Conservation (phyloP, 2,329 filamentous ascomycete genomes). For the Aureobasidium sp. region DNA sequence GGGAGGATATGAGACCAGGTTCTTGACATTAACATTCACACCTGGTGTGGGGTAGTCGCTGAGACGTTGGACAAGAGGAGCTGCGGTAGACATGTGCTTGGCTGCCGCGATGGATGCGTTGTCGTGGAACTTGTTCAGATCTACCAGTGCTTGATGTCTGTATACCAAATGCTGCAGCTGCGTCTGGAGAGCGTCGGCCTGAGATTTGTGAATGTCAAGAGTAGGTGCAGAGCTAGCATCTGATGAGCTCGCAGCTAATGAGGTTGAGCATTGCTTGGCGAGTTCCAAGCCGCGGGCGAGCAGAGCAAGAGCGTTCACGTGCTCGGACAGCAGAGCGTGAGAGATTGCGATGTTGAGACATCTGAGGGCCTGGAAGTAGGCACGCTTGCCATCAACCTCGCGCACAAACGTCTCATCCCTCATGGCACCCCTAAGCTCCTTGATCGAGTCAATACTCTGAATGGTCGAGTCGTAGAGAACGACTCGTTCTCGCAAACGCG, state of each 20-base stretch:
- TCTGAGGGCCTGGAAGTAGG: conserved; percentile 83
- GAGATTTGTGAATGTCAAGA: conserved; percentile 57
- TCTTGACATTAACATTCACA: conserved; percentile 58
- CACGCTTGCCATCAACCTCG: conserved; percentile 69
- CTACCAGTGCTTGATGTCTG: conserved; percentile 77
- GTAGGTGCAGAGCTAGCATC: conserved; percentile 49
- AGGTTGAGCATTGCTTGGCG: conserved; percentile 45
- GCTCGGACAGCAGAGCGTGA: conserved; percentile 65
- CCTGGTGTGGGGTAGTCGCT: conserved; percentile 65
- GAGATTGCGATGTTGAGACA: conserved; percentile 80
- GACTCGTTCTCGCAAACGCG: conserved; percentile 74
- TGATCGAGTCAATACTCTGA: conserved; percentile 84
- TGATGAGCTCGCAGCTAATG: conserved; percentile 36
- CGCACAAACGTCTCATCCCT: conserved; percentile 69
- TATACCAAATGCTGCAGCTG: conserved; percentile 66
- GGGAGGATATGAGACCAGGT: conserved; percentile 82
- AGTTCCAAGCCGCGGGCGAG: conserved; percentile 65
- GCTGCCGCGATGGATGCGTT: conserved; percentile 44
- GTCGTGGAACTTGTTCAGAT: conserved; percentile 60
- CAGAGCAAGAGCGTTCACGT: conserved; percentile 77
- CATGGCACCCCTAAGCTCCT: conserved; percentile 81
- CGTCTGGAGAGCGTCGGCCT: conserved; percentile 52
- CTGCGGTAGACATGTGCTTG: conserved; percentile 36
- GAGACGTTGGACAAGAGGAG: conserved; percentile 67
- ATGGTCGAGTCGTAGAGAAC: conserved; percentile 87